Evolutionary conservation across 2,329 filamentous ascomycete genomes (phyloP).

Genomic region (Uncinocarpus reesii): DNA sequence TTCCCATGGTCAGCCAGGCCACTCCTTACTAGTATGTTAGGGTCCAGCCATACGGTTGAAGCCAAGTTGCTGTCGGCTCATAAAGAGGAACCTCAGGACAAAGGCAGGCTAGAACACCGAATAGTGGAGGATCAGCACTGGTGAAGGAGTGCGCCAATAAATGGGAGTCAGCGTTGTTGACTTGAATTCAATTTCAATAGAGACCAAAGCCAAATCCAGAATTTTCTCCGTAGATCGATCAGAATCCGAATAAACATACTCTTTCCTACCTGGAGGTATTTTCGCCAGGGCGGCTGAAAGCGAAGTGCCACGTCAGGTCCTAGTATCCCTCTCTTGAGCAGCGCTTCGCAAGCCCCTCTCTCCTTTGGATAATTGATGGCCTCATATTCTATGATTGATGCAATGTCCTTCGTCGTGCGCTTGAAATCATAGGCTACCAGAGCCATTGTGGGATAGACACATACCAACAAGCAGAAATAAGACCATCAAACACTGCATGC

Average conservation of each 20-base stretch:
- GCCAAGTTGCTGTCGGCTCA: too few relatives aligned
- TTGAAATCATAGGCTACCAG: constrained; percentile 19
- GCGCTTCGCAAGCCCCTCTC: constrained; percentile 9
- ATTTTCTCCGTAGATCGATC: background rate
- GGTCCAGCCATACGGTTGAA: too few relatives aligned
- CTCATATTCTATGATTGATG: constrained; percentile 12
- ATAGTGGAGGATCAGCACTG: too few relatives aligned
- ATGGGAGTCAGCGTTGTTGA: too few relatives aligned
- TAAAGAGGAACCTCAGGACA: too few relatives aligned
- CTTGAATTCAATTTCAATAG: too few relatives aligned
- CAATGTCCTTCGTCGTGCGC: constrained; percentile 17
- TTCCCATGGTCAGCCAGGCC: too few relatives aligned
- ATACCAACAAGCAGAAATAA: constrained; percentile 19
- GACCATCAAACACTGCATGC: constrained; percentile 16
- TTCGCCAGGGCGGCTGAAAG: constrained; percentile 12
- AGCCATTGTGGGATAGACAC: constrained; percentile 20
- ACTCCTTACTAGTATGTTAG: too few relatives aligned
- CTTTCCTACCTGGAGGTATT: constrained; percentile 7
- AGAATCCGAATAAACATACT: background rate
- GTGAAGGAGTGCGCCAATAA: too few relatives aligned
- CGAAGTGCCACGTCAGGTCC: constrained; percentile 12
- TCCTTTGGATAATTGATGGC: constrained; percentile 9
- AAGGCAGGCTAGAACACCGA: too few relatives aligned
- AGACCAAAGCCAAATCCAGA: background rate
- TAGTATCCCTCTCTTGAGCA: constrained; percentile 12